These are phyloP conservation scores for Candolleomyces eurysporus DNA, from an alignment of 768 basidiomycete species.

Conservation along the genomic window DNA sequence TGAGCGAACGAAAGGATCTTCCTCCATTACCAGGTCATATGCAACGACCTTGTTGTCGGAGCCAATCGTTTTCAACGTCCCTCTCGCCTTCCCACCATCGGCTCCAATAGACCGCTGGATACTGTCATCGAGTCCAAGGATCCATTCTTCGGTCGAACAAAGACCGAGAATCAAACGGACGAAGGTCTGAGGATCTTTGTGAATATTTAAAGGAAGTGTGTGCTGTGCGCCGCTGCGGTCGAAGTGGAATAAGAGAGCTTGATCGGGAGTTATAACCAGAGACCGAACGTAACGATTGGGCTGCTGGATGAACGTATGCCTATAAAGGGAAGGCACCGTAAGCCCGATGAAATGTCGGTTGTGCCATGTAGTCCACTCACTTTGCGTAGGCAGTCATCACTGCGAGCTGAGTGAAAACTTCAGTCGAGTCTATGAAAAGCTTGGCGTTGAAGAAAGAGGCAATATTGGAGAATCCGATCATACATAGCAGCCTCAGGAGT, in stretches of 20 bases:
- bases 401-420: neutral
- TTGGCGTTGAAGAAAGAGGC: neutral
- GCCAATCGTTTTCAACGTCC: neutral
- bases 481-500: no score
- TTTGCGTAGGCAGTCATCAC: neutral
- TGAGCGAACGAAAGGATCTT: neutral
- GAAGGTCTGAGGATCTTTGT: conserved; percentile 1
- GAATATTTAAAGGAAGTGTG: neutral
- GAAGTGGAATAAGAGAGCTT: conserved; percentile 4
- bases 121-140: conserved; percentile 2
- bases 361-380: neutral
- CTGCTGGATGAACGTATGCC: conserved; percentile 1
- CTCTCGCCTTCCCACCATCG: neutral
- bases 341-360: no score
- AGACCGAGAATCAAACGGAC: conserved; percentile 4
- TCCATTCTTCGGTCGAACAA: neutral
- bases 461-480: neutral
- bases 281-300: conserved; percentile 3
- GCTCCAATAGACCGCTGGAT: neutral
- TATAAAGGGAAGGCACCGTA: neutral
- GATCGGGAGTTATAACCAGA: neutral
- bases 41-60: neutral
- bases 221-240: conserved; percentile 2
- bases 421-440: no score
- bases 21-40: neutral